These are phyloP conservation scores for Pseudogymnoascus verrucosus DNA, from an alignment of 2,329 filamentous ascomycete genomes.

Conservation along the genomic window DNA sequence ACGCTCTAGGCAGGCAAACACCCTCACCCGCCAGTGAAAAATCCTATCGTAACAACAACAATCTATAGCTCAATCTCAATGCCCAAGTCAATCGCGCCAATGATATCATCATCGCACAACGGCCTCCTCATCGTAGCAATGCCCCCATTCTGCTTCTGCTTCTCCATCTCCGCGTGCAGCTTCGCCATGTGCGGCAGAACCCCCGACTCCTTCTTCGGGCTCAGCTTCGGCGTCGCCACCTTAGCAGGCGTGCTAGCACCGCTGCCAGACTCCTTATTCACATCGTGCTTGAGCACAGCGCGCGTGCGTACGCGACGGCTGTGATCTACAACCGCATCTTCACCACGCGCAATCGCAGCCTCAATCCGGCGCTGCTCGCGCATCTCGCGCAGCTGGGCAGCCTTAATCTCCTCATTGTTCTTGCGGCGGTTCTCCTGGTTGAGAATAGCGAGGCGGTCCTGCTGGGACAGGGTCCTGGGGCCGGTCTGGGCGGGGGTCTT, in stretches of 20 bases:
- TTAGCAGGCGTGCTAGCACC: constrained; percentile 45
- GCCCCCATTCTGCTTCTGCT: constrained; percentile 30
- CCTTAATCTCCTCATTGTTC: constrained; percentile 85
- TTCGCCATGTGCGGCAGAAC: constrained; percentile 46
- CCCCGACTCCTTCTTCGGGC: constrained; percentile 34
- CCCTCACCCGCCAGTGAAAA: background rate
- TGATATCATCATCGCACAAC: constrained; percentile 85
- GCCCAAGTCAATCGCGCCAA: constrained; percentile 79
- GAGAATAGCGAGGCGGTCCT: constrained; percentile 73
- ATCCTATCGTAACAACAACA: background rate
- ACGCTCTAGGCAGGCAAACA: background rate
- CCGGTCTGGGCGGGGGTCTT: constrained; percentile 43
- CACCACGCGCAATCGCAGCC: constrained; percentile 54
- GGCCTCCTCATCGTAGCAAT: constrained; percentile 68
- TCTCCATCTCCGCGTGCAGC: constrained; percentile 43
- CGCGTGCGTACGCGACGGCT: constrained; percentile 57
- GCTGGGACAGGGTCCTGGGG: constrained; percentile 53
- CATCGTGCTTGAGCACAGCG: constrained; percentile 61
- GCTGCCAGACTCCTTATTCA: constrained; percentile 40
- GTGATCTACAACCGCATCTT: constrained; percentile 49
- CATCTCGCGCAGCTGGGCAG: constrained; percentile 78
- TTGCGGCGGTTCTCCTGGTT: constrained; percentile 77
- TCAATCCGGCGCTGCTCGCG: constrained; percentile 53
- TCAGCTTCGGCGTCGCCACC: constrained; percentile 35
- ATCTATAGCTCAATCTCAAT: constrained; percentile 66